A percentile compares a stretch with the other conserved stretches of the same genome.
phyloP scores from a whole-genome alignment of 306 rosid species.

The Dalbergia cochinchinensis region DNA sequence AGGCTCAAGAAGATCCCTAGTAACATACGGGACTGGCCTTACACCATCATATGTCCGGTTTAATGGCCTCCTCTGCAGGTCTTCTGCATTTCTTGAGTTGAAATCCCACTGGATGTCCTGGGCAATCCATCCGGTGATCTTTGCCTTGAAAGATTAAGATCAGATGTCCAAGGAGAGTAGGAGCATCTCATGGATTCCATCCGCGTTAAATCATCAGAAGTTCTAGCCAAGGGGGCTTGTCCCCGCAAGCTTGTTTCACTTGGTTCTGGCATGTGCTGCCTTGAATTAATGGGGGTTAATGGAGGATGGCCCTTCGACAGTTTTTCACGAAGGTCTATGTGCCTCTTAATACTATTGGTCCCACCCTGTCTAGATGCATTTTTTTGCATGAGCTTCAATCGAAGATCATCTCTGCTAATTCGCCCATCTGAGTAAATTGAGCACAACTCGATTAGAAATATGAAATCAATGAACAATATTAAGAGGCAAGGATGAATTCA shows the following conservation, averaged over 20 bases:
- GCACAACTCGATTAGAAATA: constrained; percentile 34
- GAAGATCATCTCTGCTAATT: constrained; percentile 83
- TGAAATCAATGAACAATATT: constrained; percentile 31
- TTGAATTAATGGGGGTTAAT: constrained; percentile 40
- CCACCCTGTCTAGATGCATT: constrained; percentile 58
- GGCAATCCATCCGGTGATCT: constrained; percentile 61
- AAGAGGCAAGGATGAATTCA: constrained; percentile 43
- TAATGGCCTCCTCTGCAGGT: constrained; percentile 65
- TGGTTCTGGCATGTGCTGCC: constrained; percentile 53
- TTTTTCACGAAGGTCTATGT: constrained; percentile 86
- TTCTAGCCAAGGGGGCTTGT: constrained; percentile 65
- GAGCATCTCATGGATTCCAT: constrained; percentile 73
- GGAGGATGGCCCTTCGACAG: constrained; percentile 66
- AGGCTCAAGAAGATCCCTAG: constrained; percentile 64
- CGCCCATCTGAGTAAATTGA: constrained; percentile 50
- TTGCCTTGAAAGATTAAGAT: constrained; percentile 59
- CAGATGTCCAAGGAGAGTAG: constrained; percentile 81
- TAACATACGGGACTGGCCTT: constrained; percentile 63
- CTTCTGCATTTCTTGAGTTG: constrained; percentile 59
- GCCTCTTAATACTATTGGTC: constrained; percentile 58
- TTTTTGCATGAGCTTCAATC: constrained; percentile 84
- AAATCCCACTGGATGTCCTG: constrained; percentile 51
- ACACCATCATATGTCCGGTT: constrained; percentile 64
- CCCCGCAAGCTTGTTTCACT: constrained; percentile 57
- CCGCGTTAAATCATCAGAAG: constrained; percentile 65